Percentiles rank a stretch among this genome's conserved stretches.
Evolutionary conservation across 1,284 basidiomycete genomes (phyloP).

Genomic region (Tremellales sp.): DNA sequence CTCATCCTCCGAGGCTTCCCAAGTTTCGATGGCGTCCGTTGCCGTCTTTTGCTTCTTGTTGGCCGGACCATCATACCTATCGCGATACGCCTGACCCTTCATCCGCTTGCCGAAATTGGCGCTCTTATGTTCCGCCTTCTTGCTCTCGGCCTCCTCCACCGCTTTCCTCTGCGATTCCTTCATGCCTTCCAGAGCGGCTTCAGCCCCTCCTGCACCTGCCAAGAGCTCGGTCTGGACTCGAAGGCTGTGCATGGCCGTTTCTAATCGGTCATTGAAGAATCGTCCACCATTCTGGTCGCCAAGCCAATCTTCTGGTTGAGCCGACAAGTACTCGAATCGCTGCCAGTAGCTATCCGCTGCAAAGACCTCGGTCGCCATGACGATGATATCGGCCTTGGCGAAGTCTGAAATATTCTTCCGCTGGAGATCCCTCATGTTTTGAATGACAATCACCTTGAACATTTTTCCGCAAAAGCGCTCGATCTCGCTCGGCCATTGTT

Average conservation of each 20-base stretch:
- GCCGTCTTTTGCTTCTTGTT: constrained; percentile 54
- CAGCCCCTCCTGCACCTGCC: constrained; percentile 57
- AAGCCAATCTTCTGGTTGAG: constrained; percentile 45
- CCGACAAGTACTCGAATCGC: constrained; percentile 56
- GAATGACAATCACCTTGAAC: constrained; percentile 56
- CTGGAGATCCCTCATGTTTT: constrained; percentile 70
- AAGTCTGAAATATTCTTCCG: constrained; percentile 69
- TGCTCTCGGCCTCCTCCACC: constrained; percentile 30
- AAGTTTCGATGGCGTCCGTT: constrained; percentile 26
- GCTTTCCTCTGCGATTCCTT: constrained; percentile 51
- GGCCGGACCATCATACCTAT: constrained; percentile 33
- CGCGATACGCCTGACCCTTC: constrained; percentile 43
- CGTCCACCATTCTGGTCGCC: constrained; percentile 60
- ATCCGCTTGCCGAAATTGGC: constrained; percentile 43
- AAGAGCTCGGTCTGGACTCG: constrained; percentile 63
- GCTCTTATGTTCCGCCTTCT: constrained; percentile 37
- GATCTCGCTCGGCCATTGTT: constrained; percentile 86
- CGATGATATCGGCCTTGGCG: constrained; percentile 76
- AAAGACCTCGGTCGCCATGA: constrained; percentile 82
- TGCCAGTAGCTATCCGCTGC: constrained; percentile 67
- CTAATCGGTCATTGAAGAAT: constrained; percentile 79
- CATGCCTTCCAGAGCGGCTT: constrained; percentile 61
- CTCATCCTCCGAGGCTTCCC: constrained; percentile 44
- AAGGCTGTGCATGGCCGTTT: constrained; percentile 59
- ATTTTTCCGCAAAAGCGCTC: constrained; percentile 68